phyloP scores from a whole-genome alignment of 2,329 filamentous ascomycete species.

The Exophiala oligosperma region DNA sequence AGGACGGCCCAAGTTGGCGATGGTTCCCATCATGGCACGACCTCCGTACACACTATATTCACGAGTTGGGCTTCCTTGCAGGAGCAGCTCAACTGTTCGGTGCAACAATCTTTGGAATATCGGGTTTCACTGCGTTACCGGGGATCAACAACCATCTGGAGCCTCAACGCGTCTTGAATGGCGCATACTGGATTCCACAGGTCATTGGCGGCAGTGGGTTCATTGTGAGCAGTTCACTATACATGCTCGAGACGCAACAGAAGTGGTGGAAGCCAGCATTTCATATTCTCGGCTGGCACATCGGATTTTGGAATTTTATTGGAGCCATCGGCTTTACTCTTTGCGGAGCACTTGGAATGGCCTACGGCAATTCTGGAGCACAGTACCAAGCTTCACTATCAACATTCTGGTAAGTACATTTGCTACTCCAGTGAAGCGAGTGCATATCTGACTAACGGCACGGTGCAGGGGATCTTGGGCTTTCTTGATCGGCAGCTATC shows the following conservation, averaged over 20 bases:
- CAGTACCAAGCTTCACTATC: conserved; percentile 51
- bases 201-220: conserved; percentile 64
- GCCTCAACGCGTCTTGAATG: conserved; percentile 46
- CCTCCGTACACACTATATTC: conserved; percentile 60
- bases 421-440: neutral
- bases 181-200: conserved; percentile 63
- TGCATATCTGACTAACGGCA: neutral
- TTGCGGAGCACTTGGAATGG: conserved; percentile 58
- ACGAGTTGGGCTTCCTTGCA: conserved; percentile 64
- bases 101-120: conserved; percentile 65
- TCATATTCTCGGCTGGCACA: conserved; percentile 63
- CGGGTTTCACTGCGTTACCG: conserved; percentile 61
- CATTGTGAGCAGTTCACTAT: conserved; percentile 57
- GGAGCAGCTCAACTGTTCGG: conserved; percentile 57
- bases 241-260: conserved; percentile 66
- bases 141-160: conserved; percentile 53
- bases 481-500: conserved; percentile 46
- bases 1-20: conserved; percentile 45
- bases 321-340: conserved; percentile 65
- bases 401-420: conserved; percentile 41
- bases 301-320: conserved; percentile 65
- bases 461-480: conserved; percentile 37
- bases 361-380: conserved; percentile 40
- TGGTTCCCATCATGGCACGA: conserved; percentile 63
- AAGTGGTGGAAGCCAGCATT: conserved; percentile 63